phyloP scores from a whole-genome alignment of 495 filamentous ascomycete genomes.

The Elaphomyces granulatus region DNA sequence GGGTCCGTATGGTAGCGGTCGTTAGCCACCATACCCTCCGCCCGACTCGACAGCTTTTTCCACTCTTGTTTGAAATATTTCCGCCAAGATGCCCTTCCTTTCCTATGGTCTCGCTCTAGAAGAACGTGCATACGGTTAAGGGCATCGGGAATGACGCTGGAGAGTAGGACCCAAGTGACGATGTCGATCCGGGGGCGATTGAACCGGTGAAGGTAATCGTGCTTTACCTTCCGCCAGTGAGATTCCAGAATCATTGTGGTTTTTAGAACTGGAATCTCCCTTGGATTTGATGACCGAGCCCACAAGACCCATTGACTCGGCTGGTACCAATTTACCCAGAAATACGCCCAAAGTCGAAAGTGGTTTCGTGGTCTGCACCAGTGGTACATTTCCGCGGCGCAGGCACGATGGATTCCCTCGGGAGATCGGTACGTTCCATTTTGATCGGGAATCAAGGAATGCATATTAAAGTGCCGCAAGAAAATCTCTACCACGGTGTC shows the following conservation, averaged over 20 bases:
- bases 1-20: conserved; percentile 3
- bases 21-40: neutral
- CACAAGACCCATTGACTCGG: neutral
- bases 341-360: neutral
- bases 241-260: neutral
- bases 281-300: neutral
- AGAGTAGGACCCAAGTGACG: neutral
- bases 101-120: neutral
- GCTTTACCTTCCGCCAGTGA: neutral
- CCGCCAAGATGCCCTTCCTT: neutral
- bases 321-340: conserved; percentile 1
- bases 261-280: neutral
- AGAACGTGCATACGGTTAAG: neutral
- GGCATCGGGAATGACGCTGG: neutral
- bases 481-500: neutral
- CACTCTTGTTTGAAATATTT: conserved; percentile 2
- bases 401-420: neutral
- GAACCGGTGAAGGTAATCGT: neutral
- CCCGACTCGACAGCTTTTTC: conserved; percentile 1
- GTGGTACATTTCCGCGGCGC: neutral
- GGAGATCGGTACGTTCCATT: neutral
- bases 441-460: neutral
- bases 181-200: neutral
- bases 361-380: neutral
- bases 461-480: neutral